These are phyloP conservation scores for Lichtheimia hyalospora DNA, from an alignment of 371 early-diverging fungal species.

Conservation along the genomic window DNA sequence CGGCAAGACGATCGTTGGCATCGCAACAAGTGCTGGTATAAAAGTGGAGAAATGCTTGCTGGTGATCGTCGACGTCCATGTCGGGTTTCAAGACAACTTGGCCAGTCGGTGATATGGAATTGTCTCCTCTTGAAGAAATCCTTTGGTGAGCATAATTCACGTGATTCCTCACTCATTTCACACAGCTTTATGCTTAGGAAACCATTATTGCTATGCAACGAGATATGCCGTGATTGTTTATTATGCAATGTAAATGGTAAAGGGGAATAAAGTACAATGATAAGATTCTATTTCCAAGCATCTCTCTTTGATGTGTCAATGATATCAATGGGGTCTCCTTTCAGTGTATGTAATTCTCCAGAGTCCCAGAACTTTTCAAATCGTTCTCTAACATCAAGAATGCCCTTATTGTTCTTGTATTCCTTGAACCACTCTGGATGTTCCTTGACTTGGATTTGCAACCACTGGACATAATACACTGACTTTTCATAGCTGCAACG, in stretches of 20 bases:
- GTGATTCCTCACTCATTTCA: no score
- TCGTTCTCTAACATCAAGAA: conserved; percentile 48
- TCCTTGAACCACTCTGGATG: conserved; percentile 73
- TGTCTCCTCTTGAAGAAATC: no score
- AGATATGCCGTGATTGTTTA: no score
- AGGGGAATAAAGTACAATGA: no score
- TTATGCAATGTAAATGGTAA: no score
- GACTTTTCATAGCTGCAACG: conserved; percentile 55
- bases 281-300: no score
- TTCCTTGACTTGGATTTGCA: conserved; percentile 50
- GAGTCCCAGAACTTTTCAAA: conserved; percentile 21
- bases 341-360: not conserved
- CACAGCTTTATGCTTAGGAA: no score
- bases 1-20: not conserved
- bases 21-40: not conserved
- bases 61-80: not conserved
- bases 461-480: conserved; percentile 76
- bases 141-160: no score
- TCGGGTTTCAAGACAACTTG: no score
- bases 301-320: conserved; percentile 1
- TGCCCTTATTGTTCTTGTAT: conserved; percentile 73
- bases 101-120: no score
- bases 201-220: no score
- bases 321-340: not conserved
- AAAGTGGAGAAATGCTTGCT: conserved; percentile 1